phyloP scores from a whole-genome alignment of 345 rosid genomes.

The Kandelia obovata region DNA sequence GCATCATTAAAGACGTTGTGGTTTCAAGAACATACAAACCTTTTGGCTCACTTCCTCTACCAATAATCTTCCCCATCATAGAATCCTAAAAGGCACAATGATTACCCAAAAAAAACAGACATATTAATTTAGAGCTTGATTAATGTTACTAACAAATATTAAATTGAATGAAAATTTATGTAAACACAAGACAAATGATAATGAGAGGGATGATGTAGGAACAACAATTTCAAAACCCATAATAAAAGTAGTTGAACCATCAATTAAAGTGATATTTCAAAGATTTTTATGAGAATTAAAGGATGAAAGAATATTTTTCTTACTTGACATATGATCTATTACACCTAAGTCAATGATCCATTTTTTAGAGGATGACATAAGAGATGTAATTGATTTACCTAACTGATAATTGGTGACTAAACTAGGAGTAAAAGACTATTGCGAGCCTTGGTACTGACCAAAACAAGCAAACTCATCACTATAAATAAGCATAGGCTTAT shows the following conservation, averaged over 20 bases:
- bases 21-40: slow-evolving; percentile 8
- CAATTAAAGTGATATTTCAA: no score
- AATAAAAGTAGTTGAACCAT: no score
- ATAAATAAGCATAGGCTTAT: background rate
- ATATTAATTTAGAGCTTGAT: background rate
- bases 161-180: background rate
- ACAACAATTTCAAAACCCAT: no score
- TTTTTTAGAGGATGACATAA: slow-evolving; percentile 2
- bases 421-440: background rate
- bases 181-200: slow-evolving; percentile 3
- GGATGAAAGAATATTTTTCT: background rate
- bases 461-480: background rate
- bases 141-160: background rate
- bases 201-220: no score
- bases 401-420: background rate
- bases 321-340: slow-evolving; percentile 1
- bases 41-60: background rate
- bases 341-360: background rate
- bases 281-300: no score
- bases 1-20: background rate
- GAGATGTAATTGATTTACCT: slow-evolving; percentile 5
- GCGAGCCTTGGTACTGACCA: no score
- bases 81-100: slow-evolving; percentile 2
- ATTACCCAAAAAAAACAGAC: background rate
- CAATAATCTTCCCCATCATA: background rate